These are phyloP conservation scores for Debaryomycetaceae sp. DNA, from an alignment of 1,139 yeast species.

Conservation along the genomic window DNA sequence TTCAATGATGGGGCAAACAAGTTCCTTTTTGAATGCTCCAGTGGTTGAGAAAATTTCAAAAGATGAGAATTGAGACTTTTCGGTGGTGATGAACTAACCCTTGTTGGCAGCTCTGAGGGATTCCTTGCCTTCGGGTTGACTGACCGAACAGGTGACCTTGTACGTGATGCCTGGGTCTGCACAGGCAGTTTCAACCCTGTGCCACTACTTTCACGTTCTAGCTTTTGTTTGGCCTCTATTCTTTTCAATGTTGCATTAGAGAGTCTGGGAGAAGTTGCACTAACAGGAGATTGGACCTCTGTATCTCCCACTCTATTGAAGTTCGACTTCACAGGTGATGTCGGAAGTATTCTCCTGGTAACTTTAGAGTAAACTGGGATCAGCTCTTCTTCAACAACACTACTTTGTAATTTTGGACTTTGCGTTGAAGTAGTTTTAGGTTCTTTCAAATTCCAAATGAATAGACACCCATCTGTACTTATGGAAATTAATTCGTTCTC, in stretches of 20 bases:
- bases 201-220: not conserved
- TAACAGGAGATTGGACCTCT: not conserved
- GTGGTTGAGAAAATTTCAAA: not conserved
- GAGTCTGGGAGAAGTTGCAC: constrained; percentile 13
- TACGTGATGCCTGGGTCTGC: not conserved
- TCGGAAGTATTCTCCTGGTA: constrained; percentile 31
- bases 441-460: constrained; percentile 37
- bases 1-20: not conserved
- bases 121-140: not conserved
- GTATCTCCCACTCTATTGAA: not conserved
- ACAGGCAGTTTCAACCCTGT: not conserved
- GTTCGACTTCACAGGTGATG: constrained; percentile 10
- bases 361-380: constrained; percentile 27
- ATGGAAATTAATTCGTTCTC: constrained; percentile 34
- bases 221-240: constrained; percentile 22
- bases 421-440: not conserved
- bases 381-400: constrained; percentile 1
- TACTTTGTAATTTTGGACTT: not conserved
- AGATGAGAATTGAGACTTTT: not conserved
- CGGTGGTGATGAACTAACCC: not conserved
- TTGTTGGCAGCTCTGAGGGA: constrained; percentile 1
- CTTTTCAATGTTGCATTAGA: constrained; percentile 32
- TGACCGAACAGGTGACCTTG: constrained; percentile 1
- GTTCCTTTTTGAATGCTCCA: not conserved
- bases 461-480: constrained; percentile 52